Conservation (phyloP, 2,329 filamentous ascomycete genomes). For the Trichoderma sp. region DNA sequence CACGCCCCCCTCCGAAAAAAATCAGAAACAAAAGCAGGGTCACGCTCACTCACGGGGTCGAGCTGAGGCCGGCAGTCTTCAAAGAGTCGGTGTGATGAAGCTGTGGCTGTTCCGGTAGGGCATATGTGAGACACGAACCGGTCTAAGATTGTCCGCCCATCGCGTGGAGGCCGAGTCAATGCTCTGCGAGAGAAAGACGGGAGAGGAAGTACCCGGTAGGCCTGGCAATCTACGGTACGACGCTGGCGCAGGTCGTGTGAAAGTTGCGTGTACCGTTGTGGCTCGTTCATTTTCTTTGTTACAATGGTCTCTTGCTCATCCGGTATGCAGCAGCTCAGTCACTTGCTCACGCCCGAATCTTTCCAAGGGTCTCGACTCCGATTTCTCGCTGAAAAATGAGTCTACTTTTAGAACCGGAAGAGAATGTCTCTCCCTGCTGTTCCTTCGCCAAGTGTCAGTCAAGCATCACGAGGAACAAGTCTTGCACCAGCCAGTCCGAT, state of each 20-base stretch:
- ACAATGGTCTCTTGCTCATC: background rate
- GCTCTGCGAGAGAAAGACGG: background rate
- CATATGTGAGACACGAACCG: constrained; percentile 12
- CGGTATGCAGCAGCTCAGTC: background rate
- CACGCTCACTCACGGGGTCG: background rate
- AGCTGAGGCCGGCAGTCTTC: constrained; percentile 8
- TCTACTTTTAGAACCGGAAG: background rate
- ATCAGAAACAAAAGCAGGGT: background rate
- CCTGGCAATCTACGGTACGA: constrained; percentile 1
- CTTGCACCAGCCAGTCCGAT: background rate
- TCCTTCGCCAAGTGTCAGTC: background rate
- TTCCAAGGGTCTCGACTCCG: background rate
- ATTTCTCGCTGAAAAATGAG: background rate
- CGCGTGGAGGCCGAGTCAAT: constrained; percentile 10
- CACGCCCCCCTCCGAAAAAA: background rate
- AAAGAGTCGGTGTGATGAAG: constrained; percentile 17
- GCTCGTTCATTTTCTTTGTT: background rate
- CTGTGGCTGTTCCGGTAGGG: background rate
- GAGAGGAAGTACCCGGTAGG: background rate
- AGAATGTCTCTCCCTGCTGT: background rate
- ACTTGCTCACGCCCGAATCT: background rate
- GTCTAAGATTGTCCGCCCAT: background rate
- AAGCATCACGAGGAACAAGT: background rate
- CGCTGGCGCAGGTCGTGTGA: constrained; percentile 19
- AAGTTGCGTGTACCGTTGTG: constrained; percentile 5